A percentile compares a stretch with the other conserved stretches of the same genome.
Conservation (phyloP, 345 rosid genomes). For the Aurinia saxatilis region DNA sequence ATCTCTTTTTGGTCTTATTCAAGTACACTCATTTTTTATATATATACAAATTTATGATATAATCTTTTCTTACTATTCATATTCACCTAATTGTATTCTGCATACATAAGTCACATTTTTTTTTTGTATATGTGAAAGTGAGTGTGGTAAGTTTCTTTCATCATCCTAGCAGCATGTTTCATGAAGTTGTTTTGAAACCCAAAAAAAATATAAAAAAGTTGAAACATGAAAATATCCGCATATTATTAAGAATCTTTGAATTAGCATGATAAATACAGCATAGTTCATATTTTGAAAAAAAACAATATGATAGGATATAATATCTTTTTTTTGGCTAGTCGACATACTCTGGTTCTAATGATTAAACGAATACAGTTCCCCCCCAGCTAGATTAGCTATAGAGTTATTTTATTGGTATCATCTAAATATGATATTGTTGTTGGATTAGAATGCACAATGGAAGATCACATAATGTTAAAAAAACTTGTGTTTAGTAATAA, state of each 20-base stretch:
- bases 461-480: background rate
- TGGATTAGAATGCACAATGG: background rate
- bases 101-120: no score
- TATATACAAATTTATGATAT: no score
- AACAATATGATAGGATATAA: background rate
- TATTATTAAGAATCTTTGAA: constrained; percentile 13
- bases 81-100: constrained; percentile 7
- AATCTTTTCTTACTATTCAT: background rate
- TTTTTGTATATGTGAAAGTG: no score
- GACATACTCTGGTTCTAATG: background rate
- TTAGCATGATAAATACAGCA: constrained; percentile 11
- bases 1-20: constrained; percentile 34
- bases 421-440: background rate
- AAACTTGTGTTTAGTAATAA: background rate
- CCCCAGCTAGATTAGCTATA: constrained; percentile 16
- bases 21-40: constrained; percentile 13
- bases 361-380: constrained; percentile 11
- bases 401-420: constrained; percentile 2
- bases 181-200: constrained; percentile 3
- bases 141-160: no score
- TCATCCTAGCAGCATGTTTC: constrained; percentile 14
- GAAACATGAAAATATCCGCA: background rate
- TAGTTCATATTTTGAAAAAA: background rate
- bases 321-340: background rate
- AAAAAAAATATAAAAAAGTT: background rate